Conservation (phyloP, 257 asterid species). For the Solanum gracilifrons region DNA sequence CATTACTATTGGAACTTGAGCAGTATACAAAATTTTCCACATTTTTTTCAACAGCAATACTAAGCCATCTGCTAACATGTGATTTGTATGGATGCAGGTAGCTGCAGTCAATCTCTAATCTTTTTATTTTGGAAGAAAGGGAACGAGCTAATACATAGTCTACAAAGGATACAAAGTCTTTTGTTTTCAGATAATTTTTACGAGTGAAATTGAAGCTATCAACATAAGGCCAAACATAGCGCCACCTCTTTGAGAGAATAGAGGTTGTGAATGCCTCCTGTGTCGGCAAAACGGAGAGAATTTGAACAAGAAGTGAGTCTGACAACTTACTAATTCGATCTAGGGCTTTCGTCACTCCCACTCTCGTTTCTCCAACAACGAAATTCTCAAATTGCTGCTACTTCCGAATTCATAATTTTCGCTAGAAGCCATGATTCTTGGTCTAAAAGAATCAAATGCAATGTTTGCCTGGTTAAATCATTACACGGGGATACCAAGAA, state of each 20-base stretch:
- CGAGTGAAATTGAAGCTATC: neutral
- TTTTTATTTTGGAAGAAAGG: too few species aligned
- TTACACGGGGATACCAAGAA: neutral
- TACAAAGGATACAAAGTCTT: neutral
- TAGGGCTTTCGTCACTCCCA: neutral
- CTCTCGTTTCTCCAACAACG: neutral
- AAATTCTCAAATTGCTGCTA: neutral
- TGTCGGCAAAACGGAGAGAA: neutral
- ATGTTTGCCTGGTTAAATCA: neutral
- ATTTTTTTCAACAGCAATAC: neutral
- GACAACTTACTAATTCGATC: neutral
- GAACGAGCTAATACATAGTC: too few species aligned
- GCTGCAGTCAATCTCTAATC: neutral
- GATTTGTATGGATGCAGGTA: neutral
- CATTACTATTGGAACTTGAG: neutral
- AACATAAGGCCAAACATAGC: neutral
- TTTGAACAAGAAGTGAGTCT: neutral
- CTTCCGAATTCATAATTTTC: neutral
- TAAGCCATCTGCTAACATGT: neutral
- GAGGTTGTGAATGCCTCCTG: neutral
- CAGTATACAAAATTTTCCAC: neutral
- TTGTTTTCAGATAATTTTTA: neutral
- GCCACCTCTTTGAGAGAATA: neutral
- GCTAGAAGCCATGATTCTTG: neutral
- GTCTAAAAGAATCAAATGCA: neutral